Evolutionary conservation across 1,284 basidiomycete genomes (phyloP).

Genomic region (Ceratobasidium sp.): DNA sequence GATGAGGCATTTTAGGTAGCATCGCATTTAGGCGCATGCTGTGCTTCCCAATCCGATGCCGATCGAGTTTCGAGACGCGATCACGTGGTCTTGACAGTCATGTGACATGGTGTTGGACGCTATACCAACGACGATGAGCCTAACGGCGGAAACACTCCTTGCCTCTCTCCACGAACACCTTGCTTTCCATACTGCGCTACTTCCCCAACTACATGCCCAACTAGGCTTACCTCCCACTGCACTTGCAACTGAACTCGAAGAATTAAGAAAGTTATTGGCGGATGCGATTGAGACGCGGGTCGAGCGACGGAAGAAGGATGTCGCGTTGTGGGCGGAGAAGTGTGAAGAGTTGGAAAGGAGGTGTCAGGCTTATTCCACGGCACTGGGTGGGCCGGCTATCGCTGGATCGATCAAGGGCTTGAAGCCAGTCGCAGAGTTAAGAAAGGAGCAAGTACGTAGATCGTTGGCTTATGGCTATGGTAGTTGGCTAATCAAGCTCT

Average conservation of each 20-base stretch:
- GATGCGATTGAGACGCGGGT: constrained; percentile 74
- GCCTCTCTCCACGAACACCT: constrained; percentile 78
- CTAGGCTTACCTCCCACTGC: constrained; percentile 76
- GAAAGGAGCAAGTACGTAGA: constrained; percentile 52
- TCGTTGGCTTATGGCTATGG: background rate
- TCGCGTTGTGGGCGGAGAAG: constrained; percentile 69
- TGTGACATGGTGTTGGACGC: constrained; percentile 17
- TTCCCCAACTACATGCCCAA: constrained; percentile 71
- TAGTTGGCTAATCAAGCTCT: constrained; percentile 42
- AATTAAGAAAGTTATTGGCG: constrained; percentile 69
- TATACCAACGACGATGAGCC: constrained; percentile 20
- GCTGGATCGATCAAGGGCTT: constrained; percentile 58
- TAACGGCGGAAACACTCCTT: constrained; percentile 55
- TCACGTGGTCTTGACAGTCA: constrained; percentile 13
- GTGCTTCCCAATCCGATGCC: background rate
- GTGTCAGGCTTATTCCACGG: constrained; percentile 66
- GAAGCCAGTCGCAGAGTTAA: constrained; percentile 60
- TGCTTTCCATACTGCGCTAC: constrained; percentile 72
- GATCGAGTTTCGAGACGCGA: background rate
- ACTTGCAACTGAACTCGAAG: constrained; percentile 72
- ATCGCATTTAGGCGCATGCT: background rate
- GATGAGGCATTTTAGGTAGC: background rate
- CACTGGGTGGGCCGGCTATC: constrained; percentile 73
- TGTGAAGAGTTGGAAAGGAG: constrained; percentile 67
- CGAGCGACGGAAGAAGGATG: constrained; percentile 67